phyloP scores from a whole-genome alignment of 1,139 yeast genomes.

The Saccharomyces hybrid region DNA sequence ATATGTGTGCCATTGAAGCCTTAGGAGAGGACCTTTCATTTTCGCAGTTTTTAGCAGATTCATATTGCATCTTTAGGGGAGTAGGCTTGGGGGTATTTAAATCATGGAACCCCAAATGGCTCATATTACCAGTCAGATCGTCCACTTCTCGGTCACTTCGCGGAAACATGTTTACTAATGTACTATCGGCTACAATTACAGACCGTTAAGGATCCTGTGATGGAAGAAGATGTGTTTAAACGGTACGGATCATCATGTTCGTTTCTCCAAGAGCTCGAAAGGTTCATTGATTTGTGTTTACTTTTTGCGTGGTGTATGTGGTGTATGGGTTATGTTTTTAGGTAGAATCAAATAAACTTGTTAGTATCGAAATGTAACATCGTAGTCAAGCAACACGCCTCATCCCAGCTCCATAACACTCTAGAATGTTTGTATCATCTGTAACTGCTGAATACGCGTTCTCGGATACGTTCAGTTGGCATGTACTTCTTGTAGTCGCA shows the following conservation, averaged over 20 bases:
- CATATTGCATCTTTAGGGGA: neutral
- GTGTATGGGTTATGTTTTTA: neutral
- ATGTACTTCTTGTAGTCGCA: neutral
- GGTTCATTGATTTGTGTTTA: neutral
- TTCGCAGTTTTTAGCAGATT: neutral
- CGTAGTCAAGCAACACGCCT: too few species aligned
- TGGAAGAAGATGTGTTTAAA: neutral
- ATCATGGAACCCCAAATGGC: slow-evolving; percentile 26
- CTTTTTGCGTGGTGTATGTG: neutral
- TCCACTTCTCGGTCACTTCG: slow-evolving; percentile 27
- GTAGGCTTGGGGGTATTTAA: neutral
- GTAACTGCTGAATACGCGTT: too few species aligned
- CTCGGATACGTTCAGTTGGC: too few species aligned
- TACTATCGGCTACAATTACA: neutral
- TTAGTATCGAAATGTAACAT: neutral
- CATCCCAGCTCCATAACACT: too few species aligned
- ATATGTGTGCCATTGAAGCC: neutral
- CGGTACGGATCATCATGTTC: neutral
- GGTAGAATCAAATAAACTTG: too few species aligned
- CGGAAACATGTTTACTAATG: slow-evolving; percentile 16
- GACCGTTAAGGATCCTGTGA: too few species aligned
- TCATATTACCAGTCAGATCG: slow-evolving; percentile 30
- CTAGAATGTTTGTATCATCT: too few species aligned
- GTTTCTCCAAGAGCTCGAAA: neutral
- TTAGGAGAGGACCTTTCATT: neutral